These are phyloP conservation scores for Solanum habrochaites DNA, from an alignment of 257 asterid species.

Conservation along the genomic window DNA sequence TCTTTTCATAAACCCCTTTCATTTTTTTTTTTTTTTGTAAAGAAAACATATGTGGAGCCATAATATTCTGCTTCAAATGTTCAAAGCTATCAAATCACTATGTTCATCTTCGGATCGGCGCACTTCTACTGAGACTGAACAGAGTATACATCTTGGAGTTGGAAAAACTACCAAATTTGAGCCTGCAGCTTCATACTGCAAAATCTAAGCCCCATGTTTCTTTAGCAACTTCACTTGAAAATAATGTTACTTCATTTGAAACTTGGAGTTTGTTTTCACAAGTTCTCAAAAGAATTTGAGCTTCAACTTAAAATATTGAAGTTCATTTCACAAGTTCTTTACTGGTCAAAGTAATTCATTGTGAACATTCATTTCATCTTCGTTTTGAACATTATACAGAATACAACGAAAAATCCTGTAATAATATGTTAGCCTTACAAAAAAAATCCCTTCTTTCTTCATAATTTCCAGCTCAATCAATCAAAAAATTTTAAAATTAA, in stretches of 20 bases:
- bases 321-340: not conserved
- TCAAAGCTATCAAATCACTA: not conserved
- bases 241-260: not conserved
- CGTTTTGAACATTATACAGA: not conserved
- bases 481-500: not conserved
- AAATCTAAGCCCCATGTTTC: not conserved
- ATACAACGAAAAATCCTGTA: not conserved
- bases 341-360: not conserved
- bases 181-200: not conserved
- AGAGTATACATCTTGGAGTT: not conserved
- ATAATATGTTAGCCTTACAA: not conserved
- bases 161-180: not conserved
- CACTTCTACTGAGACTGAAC: not conserved
- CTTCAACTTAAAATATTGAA: not conserved
- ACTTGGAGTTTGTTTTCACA: not conserved
- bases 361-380: not conserved
- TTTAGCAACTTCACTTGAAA: not conserved
- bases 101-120: not conserved
- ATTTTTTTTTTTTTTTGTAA: no score
- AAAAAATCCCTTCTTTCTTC: not conserved
- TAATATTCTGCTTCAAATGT: not conserved
- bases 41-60: not conserved
- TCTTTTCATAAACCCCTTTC: not conserved
- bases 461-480: not conserved
- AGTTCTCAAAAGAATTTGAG: not conserved